phyloP scores from a whole-genome alignment of 2,329 filamentous ascomycete genomes.

The Xylaria sp. region DNA sequence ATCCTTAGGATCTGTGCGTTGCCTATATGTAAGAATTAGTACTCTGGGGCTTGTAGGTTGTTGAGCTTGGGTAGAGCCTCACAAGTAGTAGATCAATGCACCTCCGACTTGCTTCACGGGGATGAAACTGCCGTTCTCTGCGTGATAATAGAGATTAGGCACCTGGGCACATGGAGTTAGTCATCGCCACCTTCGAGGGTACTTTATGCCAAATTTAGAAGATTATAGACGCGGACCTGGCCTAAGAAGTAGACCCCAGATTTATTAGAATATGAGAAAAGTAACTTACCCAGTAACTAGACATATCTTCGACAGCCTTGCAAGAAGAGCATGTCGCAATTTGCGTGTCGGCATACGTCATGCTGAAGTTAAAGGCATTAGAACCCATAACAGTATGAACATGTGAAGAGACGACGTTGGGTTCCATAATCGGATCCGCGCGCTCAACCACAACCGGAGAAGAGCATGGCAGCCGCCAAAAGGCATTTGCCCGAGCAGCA shows the following conservation, averaged over 20 bases:
- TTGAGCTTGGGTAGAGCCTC: conserved; percentile 33
- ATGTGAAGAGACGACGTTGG: conserved; percentile 64
- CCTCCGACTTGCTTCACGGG: conserved; percentile 56
- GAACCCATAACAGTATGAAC: conserved; percentile 72
- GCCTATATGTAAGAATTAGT: conserved; percentile 38
- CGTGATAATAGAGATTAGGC: conserved; percentile 63
- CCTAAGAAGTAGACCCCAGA: background rate
- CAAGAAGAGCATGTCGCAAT: conserved; percentile 72
- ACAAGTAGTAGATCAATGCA: conserved; percentile 67
- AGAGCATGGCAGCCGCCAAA: conserved; percentile 44
- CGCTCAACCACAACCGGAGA: conserved; percentile 53
- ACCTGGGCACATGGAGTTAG: conserved; percentile 39
- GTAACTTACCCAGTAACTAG: conserved; percentile 76
- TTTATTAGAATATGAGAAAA: background rate
- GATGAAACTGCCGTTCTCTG: conserved; percentile 66
- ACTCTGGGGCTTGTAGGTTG: conserved; percentile 23
- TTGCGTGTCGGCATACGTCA: conserved; percentile 63
- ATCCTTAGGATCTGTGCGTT: conserved; percentile 54
- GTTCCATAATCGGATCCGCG: conserved; percentile 68
- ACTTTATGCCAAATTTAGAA: background rate
- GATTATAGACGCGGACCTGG: background rate
- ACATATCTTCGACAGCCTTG: conserved; percentile 68
- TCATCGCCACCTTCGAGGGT: background rate
- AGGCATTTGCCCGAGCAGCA: conserved; percentile 36
- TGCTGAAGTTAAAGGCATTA: conserved; percentile 66